Evolutionary conservation across 108 stramenopile species (phyloP).

Genomic region (Nitzschia inconspicua): DNA sequence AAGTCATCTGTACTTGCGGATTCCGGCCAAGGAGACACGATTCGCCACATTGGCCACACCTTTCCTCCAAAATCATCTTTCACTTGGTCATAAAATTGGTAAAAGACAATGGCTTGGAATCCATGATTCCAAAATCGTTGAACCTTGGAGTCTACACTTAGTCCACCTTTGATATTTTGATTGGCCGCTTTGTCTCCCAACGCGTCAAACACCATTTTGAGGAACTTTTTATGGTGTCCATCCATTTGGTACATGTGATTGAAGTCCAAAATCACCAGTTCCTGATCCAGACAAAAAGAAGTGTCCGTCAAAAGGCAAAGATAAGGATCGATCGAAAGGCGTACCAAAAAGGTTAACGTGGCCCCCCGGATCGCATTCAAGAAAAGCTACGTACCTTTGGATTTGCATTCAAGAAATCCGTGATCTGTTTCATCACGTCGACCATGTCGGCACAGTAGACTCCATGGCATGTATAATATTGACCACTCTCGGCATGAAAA

Average conservation of each 20-base stretch:
- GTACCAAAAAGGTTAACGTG: no score
- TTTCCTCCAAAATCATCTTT: constrained; percentile 10
- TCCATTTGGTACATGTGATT: constrained; percentile 24
- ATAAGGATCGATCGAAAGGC: no score
- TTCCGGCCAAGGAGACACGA: constrained; percentile 30
- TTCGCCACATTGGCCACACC: constrained; percentile 9
- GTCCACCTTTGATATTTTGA: neutral
- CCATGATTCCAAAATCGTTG: constrained; percentile 26
- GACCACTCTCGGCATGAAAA: constrained; percentile 19
- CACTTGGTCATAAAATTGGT: neutral
- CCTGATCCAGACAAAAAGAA: no score
- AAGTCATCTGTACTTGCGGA: constrained; percentile 12
- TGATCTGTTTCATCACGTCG: constrained; percentile 12
- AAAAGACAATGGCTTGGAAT: constrained; percentile 25
- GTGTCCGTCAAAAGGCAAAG: no score
- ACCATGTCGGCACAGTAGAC: constrained; percentile 31
- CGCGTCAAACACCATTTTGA: neutral
- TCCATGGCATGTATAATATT: constrained; percentile 33
- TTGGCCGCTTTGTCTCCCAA: constrained; percentile 28
- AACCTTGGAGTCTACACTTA: constrained; percentile 2
- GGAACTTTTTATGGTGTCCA: constrained; percentile 19
- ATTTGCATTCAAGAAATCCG: constrained; percentile 11
- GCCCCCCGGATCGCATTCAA: no score
- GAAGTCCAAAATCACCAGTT: constrained; percentile 33
- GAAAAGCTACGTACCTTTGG: no score